Conservation (phyloP, 2,329 filamentous ascomycete species). For the Mycocentrospora acerina region DNA sequence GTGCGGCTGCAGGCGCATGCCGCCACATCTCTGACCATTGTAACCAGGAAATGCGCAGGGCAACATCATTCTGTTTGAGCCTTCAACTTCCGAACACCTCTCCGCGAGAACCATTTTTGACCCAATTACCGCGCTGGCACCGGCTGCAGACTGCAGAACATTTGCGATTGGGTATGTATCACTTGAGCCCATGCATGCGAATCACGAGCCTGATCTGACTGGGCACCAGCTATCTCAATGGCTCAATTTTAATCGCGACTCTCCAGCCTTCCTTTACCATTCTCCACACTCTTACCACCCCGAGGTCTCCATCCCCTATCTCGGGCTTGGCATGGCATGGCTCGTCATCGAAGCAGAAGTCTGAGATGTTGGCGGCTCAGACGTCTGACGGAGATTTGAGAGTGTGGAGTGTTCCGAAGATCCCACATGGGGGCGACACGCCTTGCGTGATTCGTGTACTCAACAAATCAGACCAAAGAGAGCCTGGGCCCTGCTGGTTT, state of each 20-base stretch:
- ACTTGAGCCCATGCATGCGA: background rate
- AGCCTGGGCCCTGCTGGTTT: slow-evolving; percentile 87
- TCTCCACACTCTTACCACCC: slow-evolving; percentile 85
- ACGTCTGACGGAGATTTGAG: slow-evolving; percentile 87
- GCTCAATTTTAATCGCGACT: slow-evolving; percentile 85
- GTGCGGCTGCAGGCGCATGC: slow-evolving; percentile 4
- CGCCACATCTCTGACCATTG: slow-evolving; percentile 10
- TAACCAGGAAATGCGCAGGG: slow-evolving; percentile 81
- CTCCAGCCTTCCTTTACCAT: slow-evolving; percentile 92
- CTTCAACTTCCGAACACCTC: slow-evolving; percentile 87
- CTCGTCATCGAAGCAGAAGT: slow-evolving; percentile 92
- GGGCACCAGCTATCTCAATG: slow-evolving; percentile 80
- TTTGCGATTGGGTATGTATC: slow-evolving; percentile 85
- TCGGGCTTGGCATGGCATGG: slow-evolving; percentile 91
- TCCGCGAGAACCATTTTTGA: slow-evolving; percentile 92
- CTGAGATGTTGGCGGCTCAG: slow-evolving; percentile 95
- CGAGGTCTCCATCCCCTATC: slow-evolving; percentile 81
- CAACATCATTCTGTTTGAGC: slow-evolving; percentile 92
- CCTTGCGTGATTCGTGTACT: slow-evolving; percentile 88
- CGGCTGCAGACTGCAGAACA: slow-evolving; percentile 84
- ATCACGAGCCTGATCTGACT: slow-evolving; percentile 16
- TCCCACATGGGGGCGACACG: slow-evolving; percentile 65
- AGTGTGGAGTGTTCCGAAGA: slow-evolving; percentile 95
- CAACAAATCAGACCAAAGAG: slow-evolving; percentile 73
- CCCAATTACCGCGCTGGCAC: slow-evolving; percentile 89